Percentiles rank a stretch among this genome's conserved stretches.
Evolutionary conservation across 768 basidiomycete species (phyloP).

Genomic region (Suillus discolor): DNA sequence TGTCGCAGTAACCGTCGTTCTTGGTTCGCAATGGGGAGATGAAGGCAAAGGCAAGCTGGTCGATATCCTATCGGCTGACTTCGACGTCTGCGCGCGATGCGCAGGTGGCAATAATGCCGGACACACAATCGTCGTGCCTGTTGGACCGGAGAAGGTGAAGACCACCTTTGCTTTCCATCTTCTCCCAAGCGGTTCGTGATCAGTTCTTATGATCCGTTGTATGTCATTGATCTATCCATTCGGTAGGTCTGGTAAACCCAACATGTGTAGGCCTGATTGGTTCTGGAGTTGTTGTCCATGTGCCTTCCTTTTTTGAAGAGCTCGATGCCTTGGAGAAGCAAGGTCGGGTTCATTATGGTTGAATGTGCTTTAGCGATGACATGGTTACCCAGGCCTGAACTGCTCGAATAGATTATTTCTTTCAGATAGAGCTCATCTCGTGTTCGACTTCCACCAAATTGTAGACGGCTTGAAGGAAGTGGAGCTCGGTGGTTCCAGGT

Average conservation of each 20-base stretch:
- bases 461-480: slow-evolving; percentile 98
- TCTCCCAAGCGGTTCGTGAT: slow-evolving; percentile 79
- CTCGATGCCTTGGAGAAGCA: slow-evolving; percentile 82
- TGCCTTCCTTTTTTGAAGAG: slow-evolving; percentile 94
- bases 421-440: slow-evolving; percentile 95
- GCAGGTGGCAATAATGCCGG: slow-evolving; percentile 99
- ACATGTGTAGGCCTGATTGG: slow-evolving; percentile 87
- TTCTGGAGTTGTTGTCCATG: slow-evolving; percentile 92
- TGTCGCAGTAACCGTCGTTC: slow-evolving; percentile 64
- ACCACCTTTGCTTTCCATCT: slow-evolving; percentile 96
- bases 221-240: slow-evolving; percentile 4
- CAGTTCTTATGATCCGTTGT: slow-evolving; percentile 7
- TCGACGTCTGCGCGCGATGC: slow-evolving; percentile 93
- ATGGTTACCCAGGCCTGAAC: slow-evolving; percentile 63
- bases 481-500: slow-evolving; percentile 90
- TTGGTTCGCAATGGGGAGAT: slow-evolving; percentile 92
- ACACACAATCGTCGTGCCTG: slow-evolving; percentile 91
- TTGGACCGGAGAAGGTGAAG: slow-evolving; percentile 66
- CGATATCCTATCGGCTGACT: slow-evolving; percentile 88
- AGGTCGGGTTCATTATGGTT: slow-evolving; percentile 51
- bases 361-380: slow-evolving; percentile 9
- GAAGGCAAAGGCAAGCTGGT: slow-evolving; percentile 97
- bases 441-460: slow-evolving; percentile 99
- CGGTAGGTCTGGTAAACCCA: slow-evolving; percentile 80
- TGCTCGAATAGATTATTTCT: slow-evolving; percentile 86